A percentile compares a stretch with the other conserved stretches of the same genome.
phyloP scores from a whole-genome alignment of 345 rosid genomes.

The Viola odorata region DNA sequence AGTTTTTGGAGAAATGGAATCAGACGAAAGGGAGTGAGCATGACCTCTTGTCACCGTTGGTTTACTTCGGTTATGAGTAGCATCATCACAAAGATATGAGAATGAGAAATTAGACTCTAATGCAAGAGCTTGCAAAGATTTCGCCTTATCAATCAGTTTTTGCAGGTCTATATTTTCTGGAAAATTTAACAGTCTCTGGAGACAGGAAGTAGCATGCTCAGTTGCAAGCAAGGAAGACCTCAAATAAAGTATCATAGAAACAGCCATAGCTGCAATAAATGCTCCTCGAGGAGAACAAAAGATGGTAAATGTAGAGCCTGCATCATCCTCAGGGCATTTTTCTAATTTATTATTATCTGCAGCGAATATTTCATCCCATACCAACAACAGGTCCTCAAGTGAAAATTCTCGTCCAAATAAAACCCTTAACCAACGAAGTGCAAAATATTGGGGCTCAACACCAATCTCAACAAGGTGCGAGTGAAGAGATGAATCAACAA shows the following conservation, averaged over 20 bases:
- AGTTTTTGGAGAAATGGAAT: conserved; percentile 52
- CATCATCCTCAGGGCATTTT: conserved; percentile 23
- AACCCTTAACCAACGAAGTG: conserved; percentile 93
- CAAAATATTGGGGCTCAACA: conserved; percentile 96
- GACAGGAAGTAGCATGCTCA: conserved; percentile 86
- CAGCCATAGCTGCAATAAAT: conserved; percentile 66
- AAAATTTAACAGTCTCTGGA: conserved; percentile 77
- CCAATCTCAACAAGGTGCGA: conserved; percentile 87
- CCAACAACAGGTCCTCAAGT: conserved; percentile 60
- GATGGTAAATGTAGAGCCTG: conserved; percentile 40
- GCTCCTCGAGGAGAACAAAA: conserved; percentile 73
- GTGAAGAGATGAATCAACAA: conserved; percentile 78
- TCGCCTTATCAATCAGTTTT: conserved; percentile 61
- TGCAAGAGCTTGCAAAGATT: conserved; percentile 64
- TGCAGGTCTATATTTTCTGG: conserved; percentile 61
- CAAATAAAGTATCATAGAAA: conserved; percentile 75
- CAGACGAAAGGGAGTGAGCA: conserved; percentile 47
- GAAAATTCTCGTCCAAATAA: conserved; percentile 88
- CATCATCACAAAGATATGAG: conserved; percentile 20
- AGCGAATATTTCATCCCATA: conserved; percentile 93
- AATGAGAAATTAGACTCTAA: conserved; percentile 39
- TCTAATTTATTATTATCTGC: conserved; percentile 46
- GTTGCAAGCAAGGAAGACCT: conserved; percentile 89
- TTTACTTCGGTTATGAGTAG: conserved; percentile 35
- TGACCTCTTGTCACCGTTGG: conserved; percentile 40